These are phyloP conservation scores for Cryphonectria radicalis DNA, from an alignment of 2,329 filamentous ascomycete species.

Conservation along the genomic window DNA sequence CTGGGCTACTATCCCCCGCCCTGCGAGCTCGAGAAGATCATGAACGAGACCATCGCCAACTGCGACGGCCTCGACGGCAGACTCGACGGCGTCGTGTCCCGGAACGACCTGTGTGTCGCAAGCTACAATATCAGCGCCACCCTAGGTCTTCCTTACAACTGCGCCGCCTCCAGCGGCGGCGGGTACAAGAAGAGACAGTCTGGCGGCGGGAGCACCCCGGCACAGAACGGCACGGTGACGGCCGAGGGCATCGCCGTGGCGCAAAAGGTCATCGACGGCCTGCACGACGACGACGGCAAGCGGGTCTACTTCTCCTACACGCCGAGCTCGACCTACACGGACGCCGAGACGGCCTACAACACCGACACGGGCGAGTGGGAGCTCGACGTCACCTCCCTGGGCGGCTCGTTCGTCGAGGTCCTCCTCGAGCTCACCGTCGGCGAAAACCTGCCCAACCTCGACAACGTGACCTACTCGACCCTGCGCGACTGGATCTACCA, in stretches of 20 bases:
- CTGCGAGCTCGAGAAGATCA: slow-evolving; percentile 34
- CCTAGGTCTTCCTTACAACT: slow-evolving; percentile 46
- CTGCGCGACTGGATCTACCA: slow-evolving; percentile 53
- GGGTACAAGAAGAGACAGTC: not conserved
- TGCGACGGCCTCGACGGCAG: slow-evolving; percentile 22
- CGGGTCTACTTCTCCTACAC: slow-evolving; percentile 43
- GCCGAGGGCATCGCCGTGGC: slow-evolving; percentile 33
- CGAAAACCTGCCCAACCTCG: slow-evolving; percentile 44
- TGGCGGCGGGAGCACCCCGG: slow-evolving; percentile 27
- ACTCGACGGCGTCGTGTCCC: slow-evolving; percentile 28
- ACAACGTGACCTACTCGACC: slow-evolving; percentile 56
- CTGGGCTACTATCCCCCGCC: slow-evolving; percentile 48
- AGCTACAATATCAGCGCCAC: slow-evolving; percentile 48
- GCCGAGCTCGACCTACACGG: slow-evolving; percentile 37
- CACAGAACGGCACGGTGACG: slow-evolving; percentile 27
- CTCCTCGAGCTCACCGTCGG: slow-evolving; percentile 17
- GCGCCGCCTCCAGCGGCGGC: slow-evolving; percentile 9
- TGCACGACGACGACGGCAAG: slow-evolving; percentile 41
- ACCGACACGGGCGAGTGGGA: slow-evolving; percentile 32
- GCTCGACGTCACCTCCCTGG: slow-evolving; percentile 30
- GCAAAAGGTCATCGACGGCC: slow-evolving; percentile 40
- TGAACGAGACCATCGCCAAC: slow-evolving; percentile 22
- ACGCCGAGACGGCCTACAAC: slow-evolving; percentile 40
- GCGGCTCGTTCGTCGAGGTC: slow-evolving; percentile 20
- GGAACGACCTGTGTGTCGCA: slow-evolving; percentile 43